Evolutionary conservation across 495 filamentous ascomycete genomes (phyloP), one percentile per base, ranked within the genome.

Genomic region (Penicillium flavigenum): DNA sequence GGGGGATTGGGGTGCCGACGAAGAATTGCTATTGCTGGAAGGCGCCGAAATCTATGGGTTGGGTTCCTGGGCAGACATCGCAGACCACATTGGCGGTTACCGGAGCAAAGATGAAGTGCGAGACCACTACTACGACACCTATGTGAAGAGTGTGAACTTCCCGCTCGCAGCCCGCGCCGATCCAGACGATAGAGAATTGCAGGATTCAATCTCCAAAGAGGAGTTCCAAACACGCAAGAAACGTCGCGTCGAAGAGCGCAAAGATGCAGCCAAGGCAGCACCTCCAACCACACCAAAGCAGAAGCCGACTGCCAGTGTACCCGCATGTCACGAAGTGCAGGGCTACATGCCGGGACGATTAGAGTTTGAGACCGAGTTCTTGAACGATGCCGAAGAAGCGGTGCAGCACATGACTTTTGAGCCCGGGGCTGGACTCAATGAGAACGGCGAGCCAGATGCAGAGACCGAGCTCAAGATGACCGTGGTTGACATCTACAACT

Each of bases 401-500:
- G 95, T 99, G 12, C 94, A 98, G 69, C 87, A 94, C 55, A 96
- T 99, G 89, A 87, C 96, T 58, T 99, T 99, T 63, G 93, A 97
- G 49, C 92, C 94, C 2, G 94, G 94, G 14, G 92, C 96, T 64
- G 94, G 94, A 47, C 79, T 94, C 60, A 92, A 94, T 59, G 85
- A 86, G 12, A 96, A 90, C 3, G 88, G 89, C 58, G 88, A 91
- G 63, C 74, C 88, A 17, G 95, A 98, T 57, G 90, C 92, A 11
- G 94, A 99, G 72, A 93, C 92, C 79, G 92, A 96, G 59, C 79
- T 99, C 57, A 99, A 99, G 78, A 84, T 97, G 77, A 96, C 92
- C 0, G 91, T 99, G 3, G 97, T 99, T 81, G 92, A 96, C 60
- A 97, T 99, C 54, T 99, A 99, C 75, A 98, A 98, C 66, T 87